phyloP scores from a whole-genome alignment of 2,329 filamentous ascomycete species.

The Ophiognomonia clavigignenti-juglandacearum region DNA sequence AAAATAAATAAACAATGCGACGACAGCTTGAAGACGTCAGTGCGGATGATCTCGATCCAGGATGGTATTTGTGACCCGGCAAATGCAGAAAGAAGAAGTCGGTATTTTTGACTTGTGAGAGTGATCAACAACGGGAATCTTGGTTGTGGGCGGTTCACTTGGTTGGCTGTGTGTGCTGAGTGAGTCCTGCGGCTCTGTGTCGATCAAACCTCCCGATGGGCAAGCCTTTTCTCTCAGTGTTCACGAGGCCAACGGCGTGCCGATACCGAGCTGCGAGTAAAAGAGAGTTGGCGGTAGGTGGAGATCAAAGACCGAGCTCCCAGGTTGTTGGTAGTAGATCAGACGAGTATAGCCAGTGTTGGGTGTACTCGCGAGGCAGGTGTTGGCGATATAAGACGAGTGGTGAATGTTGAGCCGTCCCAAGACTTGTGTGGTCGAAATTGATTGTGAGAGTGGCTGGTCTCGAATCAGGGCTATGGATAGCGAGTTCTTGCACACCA shows the following conservation, averaged over 20 bases:
- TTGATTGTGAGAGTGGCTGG: too few species aligned
- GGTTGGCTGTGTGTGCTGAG: neutral
- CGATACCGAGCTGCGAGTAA: constrained; percentile 1
- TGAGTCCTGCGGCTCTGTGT: neutral
- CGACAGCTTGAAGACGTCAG: neutral
- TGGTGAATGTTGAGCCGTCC: neutral
- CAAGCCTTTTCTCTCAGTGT: neutral
- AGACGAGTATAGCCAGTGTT: constrained; percentile 4
- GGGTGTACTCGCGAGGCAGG: neutral
- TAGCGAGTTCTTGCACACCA: neutral
- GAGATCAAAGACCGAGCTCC: neutral
- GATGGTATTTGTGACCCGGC: neutral
- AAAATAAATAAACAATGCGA: neutral
- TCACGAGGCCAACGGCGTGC: neutral
- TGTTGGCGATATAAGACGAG: neutral
- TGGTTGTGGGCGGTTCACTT: neutral
- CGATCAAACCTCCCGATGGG: neutral
- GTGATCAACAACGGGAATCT: neutral
- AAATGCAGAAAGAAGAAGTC: neutral
- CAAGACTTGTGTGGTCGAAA: neutral
- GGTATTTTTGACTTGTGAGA: neutral
- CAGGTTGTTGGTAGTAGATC: neutral
- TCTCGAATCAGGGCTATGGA: too few species aligned
- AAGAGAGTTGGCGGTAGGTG: neutral
- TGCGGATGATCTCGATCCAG: neutral